These are phyloP conservation scores for Diaporthe sp. DNA, from an alignment of 2,329 filamentous ascomycete species.

Conservation along the genomic window DNA sequence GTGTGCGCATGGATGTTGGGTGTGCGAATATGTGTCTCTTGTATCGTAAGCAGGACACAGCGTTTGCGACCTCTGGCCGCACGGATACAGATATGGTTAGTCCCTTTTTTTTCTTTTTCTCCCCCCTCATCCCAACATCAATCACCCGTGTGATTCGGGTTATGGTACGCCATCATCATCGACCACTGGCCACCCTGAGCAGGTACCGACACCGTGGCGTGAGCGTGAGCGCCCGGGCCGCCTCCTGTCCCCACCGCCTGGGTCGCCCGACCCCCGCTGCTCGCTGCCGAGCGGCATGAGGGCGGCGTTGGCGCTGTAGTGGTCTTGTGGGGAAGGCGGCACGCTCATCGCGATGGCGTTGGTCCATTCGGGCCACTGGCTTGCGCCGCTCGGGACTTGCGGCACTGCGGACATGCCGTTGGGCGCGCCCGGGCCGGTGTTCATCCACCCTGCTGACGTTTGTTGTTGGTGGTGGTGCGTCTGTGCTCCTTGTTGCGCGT, in stretches of 20 bases:
- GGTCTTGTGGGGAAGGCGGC: constrained; percentile 54
- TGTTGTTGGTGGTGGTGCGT: constrained; percentile 36
- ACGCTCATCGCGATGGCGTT: constrained; percentile 58
- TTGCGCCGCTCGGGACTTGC: constrained; percentile 44
- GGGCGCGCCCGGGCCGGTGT: not conserved
- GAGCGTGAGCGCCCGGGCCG: not conserved
- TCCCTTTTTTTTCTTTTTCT: not conserved
- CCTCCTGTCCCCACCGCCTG: constrained; percentile 9
- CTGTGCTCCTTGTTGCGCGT: constrained; percentile 49
- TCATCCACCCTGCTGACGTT: constrained; percentile 20
- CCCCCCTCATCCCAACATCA: not conserved
- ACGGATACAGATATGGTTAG: not conserved
- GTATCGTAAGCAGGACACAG: not conserved
- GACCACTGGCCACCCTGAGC: constrained; percentile 30
- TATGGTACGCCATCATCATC: constrained; percentile 26
- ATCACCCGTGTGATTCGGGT: constrained; percentile 9
- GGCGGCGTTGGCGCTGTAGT: constrained; percentile 58
- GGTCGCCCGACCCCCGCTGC: constrained; percentile 30
- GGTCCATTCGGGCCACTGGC: constrained; percentile 66
- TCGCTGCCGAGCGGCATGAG: constrained; percentile 57
- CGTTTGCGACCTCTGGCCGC: not conserved
- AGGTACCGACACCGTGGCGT: not conserved
- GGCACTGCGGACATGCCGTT: constrained; percentile 33
- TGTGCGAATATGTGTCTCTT: not conserved
- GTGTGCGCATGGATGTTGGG: not conserved